phyloP scores from a whole-genome alignment of 768 basidiomycete genomes.

The Chalciporus pseudorubinellus region DNA sequence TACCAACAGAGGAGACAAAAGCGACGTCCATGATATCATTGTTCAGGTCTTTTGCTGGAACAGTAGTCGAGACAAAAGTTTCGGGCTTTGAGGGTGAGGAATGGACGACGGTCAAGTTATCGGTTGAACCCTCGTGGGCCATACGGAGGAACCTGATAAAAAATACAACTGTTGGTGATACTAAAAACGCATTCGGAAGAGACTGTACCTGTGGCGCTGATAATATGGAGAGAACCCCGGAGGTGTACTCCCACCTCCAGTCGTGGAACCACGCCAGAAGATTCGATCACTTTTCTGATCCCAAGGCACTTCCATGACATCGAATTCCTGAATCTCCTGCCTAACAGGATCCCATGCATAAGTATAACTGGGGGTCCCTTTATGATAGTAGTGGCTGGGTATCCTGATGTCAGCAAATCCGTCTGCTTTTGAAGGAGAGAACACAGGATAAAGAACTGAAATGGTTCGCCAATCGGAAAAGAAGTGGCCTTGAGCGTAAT shows the following conservation, averaged over 20 bases:
- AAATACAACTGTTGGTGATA: not conserved
- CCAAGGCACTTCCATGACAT: conserved; percentile 88
- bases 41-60: conserved; percentile 64
- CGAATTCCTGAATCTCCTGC: conserved; percentile 68
- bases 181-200: conserved; percentile 4
- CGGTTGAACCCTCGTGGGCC: conserved; percentile 50
- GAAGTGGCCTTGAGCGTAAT: conserved; percentile 89
- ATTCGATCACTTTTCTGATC: conserved; percentile 81
- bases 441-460: conserved; percentile 85
- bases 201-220: conserved; percentile 74
- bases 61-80: conserved; percentile 56
- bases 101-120: conserved; percentile 65
- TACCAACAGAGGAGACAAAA: conserved; percentile 76
- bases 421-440: conserved; percentile 84
- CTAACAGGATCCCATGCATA: conserved; percentile 88
- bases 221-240: conserved; percentile 79
- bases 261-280: conserved; percentile 96
- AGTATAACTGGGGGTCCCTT: conserved; percentile 75
- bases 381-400: conserved; percentile 96
- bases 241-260: conserved; percentile 88
- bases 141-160: conserved; percentile 65
- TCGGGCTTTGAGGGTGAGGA: conserved; percentile 60
- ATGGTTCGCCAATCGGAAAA: conserved; percentile 96
- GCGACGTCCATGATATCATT: conserved; percentile 82
- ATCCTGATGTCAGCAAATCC: conserved; percentile 92